Evolutionary conservation across 163 green algal species (phyloP).

Genomic region (Scenedesmus sp.): DNA sequence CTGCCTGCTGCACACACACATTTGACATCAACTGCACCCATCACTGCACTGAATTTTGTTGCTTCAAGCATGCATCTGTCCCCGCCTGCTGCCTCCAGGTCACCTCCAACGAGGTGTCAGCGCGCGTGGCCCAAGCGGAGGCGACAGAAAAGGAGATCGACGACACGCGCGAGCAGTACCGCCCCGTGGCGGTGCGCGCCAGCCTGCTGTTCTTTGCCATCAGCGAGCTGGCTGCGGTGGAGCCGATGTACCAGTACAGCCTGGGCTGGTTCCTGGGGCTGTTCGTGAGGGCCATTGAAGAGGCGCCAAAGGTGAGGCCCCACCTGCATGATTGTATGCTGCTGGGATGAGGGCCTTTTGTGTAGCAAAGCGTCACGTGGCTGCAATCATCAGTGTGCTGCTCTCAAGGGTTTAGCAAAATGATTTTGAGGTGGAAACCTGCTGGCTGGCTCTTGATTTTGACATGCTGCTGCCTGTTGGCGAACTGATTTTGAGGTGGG

Average conservation of each 20-base stretch:
- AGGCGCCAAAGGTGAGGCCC: conserved; percentile 56
- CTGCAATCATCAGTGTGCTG: too few species aligned
- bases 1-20: too few species aligned
- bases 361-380: too few species aligned
- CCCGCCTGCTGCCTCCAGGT: conserved; percentile 30
- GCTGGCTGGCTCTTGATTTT: too few species aligned
- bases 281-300: conserved; percentile 71
- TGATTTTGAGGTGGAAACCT: too few species aligned
- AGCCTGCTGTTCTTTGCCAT: conserved; percentile 90
- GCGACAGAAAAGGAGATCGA: conserved; percentile 81
- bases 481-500: neutral
- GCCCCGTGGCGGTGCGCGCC: conserved; percentile 76
- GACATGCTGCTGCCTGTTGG: too few species aligned
- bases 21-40: too few species aligned
- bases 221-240: conserved; percentile 78
- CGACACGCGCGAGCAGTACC: conserved; percentile 80
- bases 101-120: conserved; percentile 82
- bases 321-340: too few species aligned
- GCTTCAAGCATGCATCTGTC: neutral
- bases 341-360: too few species aligned
- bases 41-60: too few species aligned
- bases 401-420: too few species aligned
- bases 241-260: conserved; percentile 92
- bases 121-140: conserved; percentile 77
- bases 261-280: conserved; percentile 77